A percentile compares a stretch with the other conserved stretches of the same genome.
phyloP scores from a whole-genome alignment of 345 rosid genomes.

The Lepidium didymum region DNA sequence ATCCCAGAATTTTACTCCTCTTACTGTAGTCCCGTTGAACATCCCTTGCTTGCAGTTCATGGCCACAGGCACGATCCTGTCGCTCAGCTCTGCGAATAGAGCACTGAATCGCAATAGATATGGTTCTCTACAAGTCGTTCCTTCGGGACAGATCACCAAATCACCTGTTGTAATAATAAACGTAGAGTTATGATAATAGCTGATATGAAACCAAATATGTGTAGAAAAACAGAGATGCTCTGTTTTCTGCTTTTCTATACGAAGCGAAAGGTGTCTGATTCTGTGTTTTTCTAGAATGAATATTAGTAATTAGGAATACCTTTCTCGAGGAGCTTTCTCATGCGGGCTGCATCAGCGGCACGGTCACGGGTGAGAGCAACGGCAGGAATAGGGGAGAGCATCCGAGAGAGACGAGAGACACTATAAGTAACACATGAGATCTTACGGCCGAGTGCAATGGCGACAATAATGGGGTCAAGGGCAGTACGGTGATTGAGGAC shows the following conservation, averaged over 20 bases:
- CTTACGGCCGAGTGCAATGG: slow-evolving; percentile 95
- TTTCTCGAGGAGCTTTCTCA: slow-evolving; percentile 53
- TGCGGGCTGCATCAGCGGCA: slow-evolving; percentile 77
- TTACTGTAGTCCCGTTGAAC: slow-evolving; percentile 88
- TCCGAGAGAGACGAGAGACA: slow-evolving; percentile 76
- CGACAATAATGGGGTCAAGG: slow-evolving; percentile 88
- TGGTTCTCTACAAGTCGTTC: slow-evolving; percentile 86
- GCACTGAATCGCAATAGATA: slow-evolving; percentile 88
- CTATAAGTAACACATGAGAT: slow-evolving; percentile 91
- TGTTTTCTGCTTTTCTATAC: background rate
- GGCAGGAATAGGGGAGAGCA: slow-evolving; percentile 92
- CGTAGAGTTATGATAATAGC: background rate
- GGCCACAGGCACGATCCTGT: slow-evolving; percentile 94
- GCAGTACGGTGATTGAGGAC: slow-evolving; percentile 92
- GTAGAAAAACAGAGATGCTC: background rate
- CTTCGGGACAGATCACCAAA: slow-evolving; percentile 93
- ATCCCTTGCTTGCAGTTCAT: slow-evolving; percentile 74
- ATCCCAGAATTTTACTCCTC: slow-evolving; percentile 96
- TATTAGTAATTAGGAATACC: background rate
- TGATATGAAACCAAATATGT: background rate
- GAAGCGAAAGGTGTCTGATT: background rate
- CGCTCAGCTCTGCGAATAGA: slow-evolving; percentile 88
- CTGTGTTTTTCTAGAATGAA: background rate
- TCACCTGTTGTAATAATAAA: slow-evolving; percentile 44
- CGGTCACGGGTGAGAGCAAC: slow-evolving; percentile 90